phyloP scores from a whole-genome alignment of 441 rosid genomes.

The Raphanus hybrid region DNA sequence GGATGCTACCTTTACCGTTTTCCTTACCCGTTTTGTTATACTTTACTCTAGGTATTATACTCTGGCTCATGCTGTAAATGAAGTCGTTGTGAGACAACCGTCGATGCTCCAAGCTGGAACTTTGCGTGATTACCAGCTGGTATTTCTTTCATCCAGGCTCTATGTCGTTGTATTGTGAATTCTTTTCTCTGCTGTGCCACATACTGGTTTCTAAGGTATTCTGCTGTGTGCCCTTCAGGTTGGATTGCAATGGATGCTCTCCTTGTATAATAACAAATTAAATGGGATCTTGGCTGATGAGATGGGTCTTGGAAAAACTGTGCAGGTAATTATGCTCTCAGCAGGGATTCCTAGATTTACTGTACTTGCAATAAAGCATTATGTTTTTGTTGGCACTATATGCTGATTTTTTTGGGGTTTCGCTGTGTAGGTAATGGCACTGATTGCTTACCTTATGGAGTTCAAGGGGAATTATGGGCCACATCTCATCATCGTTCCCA shows the following conservation, averaged over 20 bases:
- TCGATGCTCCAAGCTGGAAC: conserved; percentile 97
- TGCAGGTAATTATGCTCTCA: conserved; percentile 67
- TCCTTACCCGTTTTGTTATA: conserved; percentile 19
- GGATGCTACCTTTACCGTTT: conserved; percentile 20
- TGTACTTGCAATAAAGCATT: conserved; percentile 16
- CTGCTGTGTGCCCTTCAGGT: conserved; percentile 56
- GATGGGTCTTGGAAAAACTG: conserved; percentile 99
- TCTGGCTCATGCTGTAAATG: conserved; percentile 99
- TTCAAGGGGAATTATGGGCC: conserved; percentile 99
- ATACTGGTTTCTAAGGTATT: conserved; percentile 23
- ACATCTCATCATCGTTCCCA: conserved; percentile 99
- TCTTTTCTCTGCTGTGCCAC: conserved; percentile 12
- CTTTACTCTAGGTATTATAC: conserved; percentile 74
- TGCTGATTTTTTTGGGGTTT: conserved; percentile 47
- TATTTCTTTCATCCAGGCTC: conserved; percentile 50
- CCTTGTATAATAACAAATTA: conserved; percentile 95
- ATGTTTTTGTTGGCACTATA: conserved; percentile 53
- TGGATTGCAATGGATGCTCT: conserved; percentile 99
- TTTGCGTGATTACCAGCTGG: conserved; percentile 99
- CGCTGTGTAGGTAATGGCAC: conserved; percentile 87
- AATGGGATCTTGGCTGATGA: conserved; percentile 99
- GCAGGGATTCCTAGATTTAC: conserved; percentile 20
- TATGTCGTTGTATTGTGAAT: conserved; percentile 22
- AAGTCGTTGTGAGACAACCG: conserved; percentile 90
- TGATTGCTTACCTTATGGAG: conserved; percentile 99